A percentile compares a stretch with the other conserved stretches of the same genome.
These are phyloP conservation scores for Phlebiopsis gigantea DNA, from an alignment of 768 basidiomycete genomes.

Conservation along the genomic window DNA sequence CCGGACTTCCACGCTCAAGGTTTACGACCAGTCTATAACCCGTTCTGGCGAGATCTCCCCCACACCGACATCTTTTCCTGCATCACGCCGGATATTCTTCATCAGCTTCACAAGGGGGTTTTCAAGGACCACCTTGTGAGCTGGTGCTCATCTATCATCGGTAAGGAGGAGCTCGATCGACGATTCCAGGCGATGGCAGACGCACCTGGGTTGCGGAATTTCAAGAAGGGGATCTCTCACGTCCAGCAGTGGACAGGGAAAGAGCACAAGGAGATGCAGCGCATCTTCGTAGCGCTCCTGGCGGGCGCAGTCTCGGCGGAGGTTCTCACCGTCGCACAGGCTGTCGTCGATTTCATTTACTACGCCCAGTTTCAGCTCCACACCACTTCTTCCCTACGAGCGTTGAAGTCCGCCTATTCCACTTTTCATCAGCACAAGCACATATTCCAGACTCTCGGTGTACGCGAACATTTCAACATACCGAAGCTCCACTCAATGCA, in stretches of 20 bases:
- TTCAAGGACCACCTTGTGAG: slow-evolving; percentile 38
- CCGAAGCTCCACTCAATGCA: slow-evolving; percentile 23
- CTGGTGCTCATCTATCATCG: slow-evolving; percentile 27
- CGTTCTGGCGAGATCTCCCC: slow-evolving; percentile 32
- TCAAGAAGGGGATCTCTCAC: slow-evolving; percentile 35
- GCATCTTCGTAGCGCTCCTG: slow-evolving; percentile 17
- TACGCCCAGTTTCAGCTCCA: slow-evolving; percentile 33
- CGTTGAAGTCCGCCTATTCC: slow-evolving; percentile 19
- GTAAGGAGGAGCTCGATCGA: slow-evolving; percentile 27
- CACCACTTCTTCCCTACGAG: slow-evolving; percentile 19
- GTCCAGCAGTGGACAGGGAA: slow-evolving; percentile 37
- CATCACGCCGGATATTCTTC: slow-evolving; percentile 36
- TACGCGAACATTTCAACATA: slow-evolving; percentile 21
- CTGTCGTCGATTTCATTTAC: slow-evolving; percentile 36
- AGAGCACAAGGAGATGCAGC: slow-evolving; percentile 30
- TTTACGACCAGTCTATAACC: slow-evolving; percentile 12
- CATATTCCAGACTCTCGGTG: slow-evolving; percentile 10
- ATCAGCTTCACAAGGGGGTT: slow-evolving; percentile 43
- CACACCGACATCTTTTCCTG: slow-evolving; percentile 32
- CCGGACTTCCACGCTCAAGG: neutral
- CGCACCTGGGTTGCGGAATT: slow-evolving; percentile 30
- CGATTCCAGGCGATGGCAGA: slow-evolving; percentile 26
- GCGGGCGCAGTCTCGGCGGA: slow-evolving; percentile 9
- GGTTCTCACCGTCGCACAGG: slow-evolving; percentile 25
- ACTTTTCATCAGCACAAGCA: slow-evolving; percentile 24